Percentiles rank a stretch among this genome's conserved stretches.
These are phyloP conservation scores for Tillandsia leiboldiana DNA, from an alignment of 176 grass and related monocot genomes.

Conservation along the genomic window DNA sequence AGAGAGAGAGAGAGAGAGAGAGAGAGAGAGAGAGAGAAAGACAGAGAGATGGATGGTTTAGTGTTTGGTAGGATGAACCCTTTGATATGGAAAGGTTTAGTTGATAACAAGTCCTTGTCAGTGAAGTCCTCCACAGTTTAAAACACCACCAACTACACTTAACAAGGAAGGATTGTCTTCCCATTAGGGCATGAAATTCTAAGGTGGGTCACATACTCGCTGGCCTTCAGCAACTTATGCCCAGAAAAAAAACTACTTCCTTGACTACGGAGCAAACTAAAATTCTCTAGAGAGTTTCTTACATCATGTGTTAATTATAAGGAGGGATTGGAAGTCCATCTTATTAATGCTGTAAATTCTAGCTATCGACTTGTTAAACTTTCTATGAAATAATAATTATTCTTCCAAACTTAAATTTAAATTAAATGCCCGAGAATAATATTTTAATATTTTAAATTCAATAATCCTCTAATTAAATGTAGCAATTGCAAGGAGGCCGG, in stretches of 20 bases:
- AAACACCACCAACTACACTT: neutral
- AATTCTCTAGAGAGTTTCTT: neutral
- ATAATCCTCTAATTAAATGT: too few species aligned
- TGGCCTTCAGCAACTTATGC: neutral
- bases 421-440: too few species aligned
- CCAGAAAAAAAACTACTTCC: neutral
- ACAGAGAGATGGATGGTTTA: neutral
- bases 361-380: too few species aligned
- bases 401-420: too few species aligned
- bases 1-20: neutral
- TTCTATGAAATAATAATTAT: too few species aligned
- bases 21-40: neutral
- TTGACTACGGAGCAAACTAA: neutral
- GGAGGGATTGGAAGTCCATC: too few species aligned
- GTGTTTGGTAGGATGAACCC: neutral
- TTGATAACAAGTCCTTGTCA: conserved; percentile 1
- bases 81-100: neutral
- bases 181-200: conserved; percentile 1
- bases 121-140: conserved; percentile 6
- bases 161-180: neutral
- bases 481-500: too few species aligned
- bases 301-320: too few species aligned
- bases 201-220: neutral
- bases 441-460: too few species aligned
- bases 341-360: too few species aligned